These are phyloP conservation scores for Casaregolazyma lundiana DNA, from an alignment of 1,139 yeast genomes.

Conservation along the genomic window DNA sequence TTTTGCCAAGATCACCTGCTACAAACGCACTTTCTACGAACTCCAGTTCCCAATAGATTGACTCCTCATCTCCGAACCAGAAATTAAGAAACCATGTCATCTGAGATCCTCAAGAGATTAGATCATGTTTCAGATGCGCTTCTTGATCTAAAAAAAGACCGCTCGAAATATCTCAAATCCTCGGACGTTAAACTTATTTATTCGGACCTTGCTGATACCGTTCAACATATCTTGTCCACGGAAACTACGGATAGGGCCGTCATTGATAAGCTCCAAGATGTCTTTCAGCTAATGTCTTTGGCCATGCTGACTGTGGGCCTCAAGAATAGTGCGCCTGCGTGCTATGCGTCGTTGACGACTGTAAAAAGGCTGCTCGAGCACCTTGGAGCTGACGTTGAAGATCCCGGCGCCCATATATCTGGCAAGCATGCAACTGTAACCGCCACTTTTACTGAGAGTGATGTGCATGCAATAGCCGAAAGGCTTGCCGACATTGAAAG, in stretches of 20 bases:
- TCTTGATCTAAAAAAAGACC: constrained; percentile 46
- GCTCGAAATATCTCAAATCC: constrained; percentile 46
- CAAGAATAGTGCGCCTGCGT: constrained; percentile 86
- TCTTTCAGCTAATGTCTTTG: constrained; percentile 77
- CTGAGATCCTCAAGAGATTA: constrained; percentile 39
- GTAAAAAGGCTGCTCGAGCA: constrained; percentile 80
- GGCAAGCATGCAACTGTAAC: constrained; percentile 42
- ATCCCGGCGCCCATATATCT: constrained; percentile 1
- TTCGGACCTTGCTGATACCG: constrained; percentile 34
- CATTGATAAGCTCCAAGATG: constrained; percentile 78
- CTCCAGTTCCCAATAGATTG: neutral
- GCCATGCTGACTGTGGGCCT: constrained; percentile 89
- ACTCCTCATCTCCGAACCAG: constrained; percentile 1
- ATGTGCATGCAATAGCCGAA: constrained; percentile 66
- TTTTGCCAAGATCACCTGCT: constrained; percentile 1
- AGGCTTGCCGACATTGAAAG: constrained; percentile 63
- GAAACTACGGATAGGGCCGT: constrained; percentile 36
- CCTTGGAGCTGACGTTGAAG: constrained; percentile 38
- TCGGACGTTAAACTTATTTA: constrained; percentile 48
- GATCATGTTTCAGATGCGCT: constrained; percentile 39
- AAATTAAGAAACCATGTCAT: constrained; percentile 5
- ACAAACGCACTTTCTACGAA: no score
- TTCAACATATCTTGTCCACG: constrained; percentile 29
- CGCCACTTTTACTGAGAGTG: constrained; percentile 77
- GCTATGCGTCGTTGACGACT: constrained; percentile 81